Evolutionary conservation across 148 eudicot genomes (phyloP).

Genomic region (Rhododendron kiyosumense): DNA sequence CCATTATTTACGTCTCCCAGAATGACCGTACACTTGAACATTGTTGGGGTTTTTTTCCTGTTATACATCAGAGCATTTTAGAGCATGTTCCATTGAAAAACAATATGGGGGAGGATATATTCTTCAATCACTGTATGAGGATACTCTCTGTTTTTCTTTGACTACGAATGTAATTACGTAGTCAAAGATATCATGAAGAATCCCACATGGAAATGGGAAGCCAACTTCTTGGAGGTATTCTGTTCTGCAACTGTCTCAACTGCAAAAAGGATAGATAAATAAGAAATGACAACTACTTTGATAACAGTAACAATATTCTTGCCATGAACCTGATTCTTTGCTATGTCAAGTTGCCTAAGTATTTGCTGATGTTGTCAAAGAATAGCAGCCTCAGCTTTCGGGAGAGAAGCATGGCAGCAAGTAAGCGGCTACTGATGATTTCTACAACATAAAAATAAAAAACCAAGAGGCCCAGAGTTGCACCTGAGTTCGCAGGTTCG

Average conservation of each 20-base stretch:
- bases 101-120: not conserved
- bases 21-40: not conserved
- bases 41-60: not conserved
- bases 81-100: not conserved
- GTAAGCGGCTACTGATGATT: not conserved
- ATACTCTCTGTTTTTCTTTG: not conserved
- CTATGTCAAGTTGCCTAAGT: not conserved
- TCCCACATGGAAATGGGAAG: not conserved
- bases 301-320: not conserved
- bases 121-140: not conserved
- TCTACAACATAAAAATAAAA: not conserved
- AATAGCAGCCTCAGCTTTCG: not conserved
- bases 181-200: not conserved
- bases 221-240: not conserved
- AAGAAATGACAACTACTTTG: not conserved
- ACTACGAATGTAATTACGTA: not conserved
- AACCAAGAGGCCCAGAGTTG: not conserved
- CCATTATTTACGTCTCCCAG: not conserved
- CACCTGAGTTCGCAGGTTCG: not conserved
- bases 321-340: not conserved
- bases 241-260: not conserved
- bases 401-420: not conserved
- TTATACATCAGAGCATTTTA: not conserved
- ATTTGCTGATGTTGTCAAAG: not conserved
- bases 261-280: too few species aligned